Evolutionary conservation across 208 protist species (phyloP).

Genomic region (Herpetomonas tarakana): DNA sequence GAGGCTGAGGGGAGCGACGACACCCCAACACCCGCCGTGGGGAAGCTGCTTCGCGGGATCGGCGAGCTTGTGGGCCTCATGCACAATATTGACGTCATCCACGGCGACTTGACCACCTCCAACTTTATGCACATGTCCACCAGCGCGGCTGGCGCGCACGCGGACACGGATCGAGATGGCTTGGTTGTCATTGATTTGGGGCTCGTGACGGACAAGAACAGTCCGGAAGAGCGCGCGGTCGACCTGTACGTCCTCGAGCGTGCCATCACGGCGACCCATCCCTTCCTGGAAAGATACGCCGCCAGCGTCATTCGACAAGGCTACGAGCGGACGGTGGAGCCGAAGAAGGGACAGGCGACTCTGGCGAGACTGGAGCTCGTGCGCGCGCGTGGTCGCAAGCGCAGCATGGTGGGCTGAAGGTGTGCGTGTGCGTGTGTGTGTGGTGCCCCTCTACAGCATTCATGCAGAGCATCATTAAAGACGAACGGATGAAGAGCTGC

Average conservation of each 20-base stretch:
- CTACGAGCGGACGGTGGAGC: constrained; percentile 45
- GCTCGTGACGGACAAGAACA: constrained; percentile 85
- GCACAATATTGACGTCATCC: constrained; percentile 92
- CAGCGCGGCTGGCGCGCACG: background rate
- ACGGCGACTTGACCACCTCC: constrained; percentile 98
- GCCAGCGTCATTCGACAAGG: constrained; percentile 43
- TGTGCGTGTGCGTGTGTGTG: constrained; percentile 1
- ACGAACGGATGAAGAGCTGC: too few relatives aligned
- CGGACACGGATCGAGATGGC: constrained; percentile 10
- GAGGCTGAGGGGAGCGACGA: background rate
- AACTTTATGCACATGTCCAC: constrained; percentile 88
- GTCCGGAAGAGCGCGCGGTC: constrained; percentile 96
- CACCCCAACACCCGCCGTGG: constrained; percentile 20
- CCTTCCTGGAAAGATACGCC: constrained; percentile 41
- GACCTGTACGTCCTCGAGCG: constrained; percentile 98
- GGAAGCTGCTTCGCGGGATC: constrained; percentile 58
- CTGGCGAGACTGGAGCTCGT: constrained; percentile 70
- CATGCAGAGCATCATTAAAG: background rate
- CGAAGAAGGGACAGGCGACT: constrained; percentile 48
- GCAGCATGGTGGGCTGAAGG: constrained; percentile 83
- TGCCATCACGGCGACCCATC: constrained; percentile 95
- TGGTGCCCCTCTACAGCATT: background rate
- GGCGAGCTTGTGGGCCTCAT: constrained; percentile 87
- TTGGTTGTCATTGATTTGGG: constrained; percentile 97
- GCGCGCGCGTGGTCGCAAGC: constrained; percentile 82